Conservation (phyloP, 768 basidiomycete species). For the Mycena galericulata region DNA sequence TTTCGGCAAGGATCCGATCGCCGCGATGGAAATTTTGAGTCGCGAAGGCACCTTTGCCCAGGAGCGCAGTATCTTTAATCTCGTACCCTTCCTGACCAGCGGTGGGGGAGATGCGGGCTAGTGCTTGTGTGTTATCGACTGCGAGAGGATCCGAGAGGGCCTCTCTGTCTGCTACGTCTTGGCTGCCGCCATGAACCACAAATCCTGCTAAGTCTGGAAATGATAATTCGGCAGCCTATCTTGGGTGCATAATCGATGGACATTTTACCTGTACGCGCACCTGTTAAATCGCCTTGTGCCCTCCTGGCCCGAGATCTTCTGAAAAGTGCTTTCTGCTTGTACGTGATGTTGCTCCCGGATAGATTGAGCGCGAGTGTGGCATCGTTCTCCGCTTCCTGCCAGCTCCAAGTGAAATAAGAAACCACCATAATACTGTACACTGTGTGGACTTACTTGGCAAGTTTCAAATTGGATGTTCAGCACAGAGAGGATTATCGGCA, state of each 20-base stretch:
- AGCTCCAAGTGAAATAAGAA: not conserved
- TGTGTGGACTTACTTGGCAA: not conserved
- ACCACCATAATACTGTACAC: not conserved
- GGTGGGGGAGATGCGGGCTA: not conserved
- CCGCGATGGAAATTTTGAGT: conserved; percentile 31
- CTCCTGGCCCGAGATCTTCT: conserved; percentile 16
- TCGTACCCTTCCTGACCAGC: not conserved
- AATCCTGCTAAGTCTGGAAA: conserved; percentile 13
- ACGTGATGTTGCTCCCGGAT: not conserved
- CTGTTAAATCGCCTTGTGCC: conserved; percentile 4
- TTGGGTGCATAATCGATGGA: not conserved
- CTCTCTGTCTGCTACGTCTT: conserved; percentile 4
- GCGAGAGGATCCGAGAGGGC: not conserved
- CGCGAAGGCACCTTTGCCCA: conserved; percentile 36
- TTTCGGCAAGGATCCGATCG: conserved; percentile 37
- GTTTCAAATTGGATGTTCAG: conserved; percentile 16
- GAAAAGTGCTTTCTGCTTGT: conserved; percentile 9
- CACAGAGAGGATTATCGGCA: conserved; percentile 4
- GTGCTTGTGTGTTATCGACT: too few species aligned
- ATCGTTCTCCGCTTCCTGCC: conserved; percentile 12
- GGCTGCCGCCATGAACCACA: conserved; percentile 12
- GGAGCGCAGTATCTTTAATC: conserved; percentile 18
- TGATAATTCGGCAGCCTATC: not conserved
- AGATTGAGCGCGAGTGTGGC: conserved; percentile 2
- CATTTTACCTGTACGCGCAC: conserved; percentile 5